Base-by-base conservation (phyloP, 805 yeast species). In the Hanseniaspora mollemarum region DNA sequence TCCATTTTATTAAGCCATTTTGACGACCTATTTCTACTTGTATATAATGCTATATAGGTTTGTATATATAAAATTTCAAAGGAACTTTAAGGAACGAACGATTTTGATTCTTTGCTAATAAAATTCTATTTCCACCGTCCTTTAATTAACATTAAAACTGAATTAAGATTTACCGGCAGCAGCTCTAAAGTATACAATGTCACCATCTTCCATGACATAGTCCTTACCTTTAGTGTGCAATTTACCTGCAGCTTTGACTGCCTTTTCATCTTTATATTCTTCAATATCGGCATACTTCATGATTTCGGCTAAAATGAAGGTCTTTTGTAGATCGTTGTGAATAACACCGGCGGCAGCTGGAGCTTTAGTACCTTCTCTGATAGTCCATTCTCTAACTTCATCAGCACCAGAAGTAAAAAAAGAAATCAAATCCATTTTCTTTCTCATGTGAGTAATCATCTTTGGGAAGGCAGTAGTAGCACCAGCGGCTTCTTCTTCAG, bases 301-400 rank as follows among this genome's bases (percentile, higher is more conserved):
- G 57, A 92, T 83, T 67, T 87, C 87, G 41, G 97, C 98, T 60
- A 87, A 79, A 61, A 92, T 87, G 66, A 92, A 92, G 21, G 97
- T 90, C 67, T 82, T 85, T 76, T 86, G 88, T 66, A 90, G 77
- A 70, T 90, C 98, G 36, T 88, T 84, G 68, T 92, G 98, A 61
- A 90, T 90, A 41, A 92, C 95, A 66, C 96, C 97, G 21, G 98
- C 98, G 41, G 98, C 97, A 63, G 84, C 87, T n/a, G 98, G 98
- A 49, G 96, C 96, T 60, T 85, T 81, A 43, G 90, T 83, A 59
- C 94, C 94, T 59, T 74, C 72, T 70, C 97, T 80, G 56, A 92
- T 80, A 32, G 98, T 92, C 98, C 98, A 92, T 69, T 94, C 96
- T 67, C 96, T 83, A 46, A 88, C 95, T 71, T 92, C 98, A 55